phyloP scores from a whole-genome alignment of 2,329 filamentous ascomycete species.

The Leptographium procerum region DNA sequence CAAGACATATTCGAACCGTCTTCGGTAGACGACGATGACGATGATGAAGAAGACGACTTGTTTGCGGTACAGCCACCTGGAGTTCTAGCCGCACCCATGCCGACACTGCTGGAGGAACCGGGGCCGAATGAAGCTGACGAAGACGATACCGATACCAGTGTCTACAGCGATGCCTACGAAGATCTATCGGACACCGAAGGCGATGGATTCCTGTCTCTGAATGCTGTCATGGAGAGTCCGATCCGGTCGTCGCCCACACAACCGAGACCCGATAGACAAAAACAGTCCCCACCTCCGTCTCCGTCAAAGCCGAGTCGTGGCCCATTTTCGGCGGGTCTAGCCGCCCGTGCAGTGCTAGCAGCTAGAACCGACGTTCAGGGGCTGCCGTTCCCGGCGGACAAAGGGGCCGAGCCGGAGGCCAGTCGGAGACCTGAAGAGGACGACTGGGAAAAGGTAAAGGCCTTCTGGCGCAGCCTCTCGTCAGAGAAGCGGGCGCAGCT shows the following conservation, averaged over 20 bases:
- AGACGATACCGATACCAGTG: slow-evolving; percentile 24
- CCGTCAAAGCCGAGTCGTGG: background rate
- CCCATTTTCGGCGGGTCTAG: background rate
- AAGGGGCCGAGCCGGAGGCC: background rate
- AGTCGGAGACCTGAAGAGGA: slow-evolving; percentile 10
- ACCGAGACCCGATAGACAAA: background rate
- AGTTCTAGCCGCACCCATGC: slow-evolving; percentile 14
- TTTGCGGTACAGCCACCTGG: slow-evolving; percentile 12
- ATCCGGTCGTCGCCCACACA: slow-evolving; percentile 10
- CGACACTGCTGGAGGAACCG: slow-evolving; percentile 23
- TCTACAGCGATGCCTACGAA: slow-evolving; percentile 70
- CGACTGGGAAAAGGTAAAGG: slow-evolving; percentile 59
- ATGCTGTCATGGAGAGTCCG: slow-evolving; percentile 59
- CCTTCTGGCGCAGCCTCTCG: slow-evolving; percentile 58
- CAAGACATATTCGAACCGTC: background rate
- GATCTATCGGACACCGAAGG: slow-evolving; percentile 54
- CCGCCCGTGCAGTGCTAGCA: background rate
- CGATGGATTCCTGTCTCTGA: slow-evolving; percentile 59
- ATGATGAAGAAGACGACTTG: slow-evolving; percentile 10
- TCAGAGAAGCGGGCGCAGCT: slow-evolving; percentile 51
- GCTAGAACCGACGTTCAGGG: background rate
- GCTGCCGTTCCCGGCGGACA: background rate
- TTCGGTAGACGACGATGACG: too few species aligned
- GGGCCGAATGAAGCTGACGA: background rate
- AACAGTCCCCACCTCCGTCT: background rate